Evolutionary conservation across 2,329 filamentous ascomycete genomes (phyloP).

Genomic region (Dothistroma pini): DNA sequence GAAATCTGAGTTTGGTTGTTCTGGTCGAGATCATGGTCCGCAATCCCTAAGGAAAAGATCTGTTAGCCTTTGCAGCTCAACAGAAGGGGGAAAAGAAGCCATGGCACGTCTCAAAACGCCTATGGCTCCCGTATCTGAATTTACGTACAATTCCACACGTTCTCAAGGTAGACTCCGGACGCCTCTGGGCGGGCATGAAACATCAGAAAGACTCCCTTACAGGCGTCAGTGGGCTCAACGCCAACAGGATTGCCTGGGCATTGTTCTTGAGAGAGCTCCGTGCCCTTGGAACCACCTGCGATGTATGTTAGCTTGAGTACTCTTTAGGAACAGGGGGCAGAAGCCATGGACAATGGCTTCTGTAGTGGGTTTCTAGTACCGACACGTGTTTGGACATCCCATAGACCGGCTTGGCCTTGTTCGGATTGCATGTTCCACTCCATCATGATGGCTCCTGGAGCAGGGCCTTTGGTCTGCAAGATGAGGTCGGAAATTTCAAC

Average conservation of each 20-base stretch:
- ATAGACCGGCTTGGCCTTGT: conserved; percentile 71
- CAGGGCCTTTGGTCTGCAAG: conserved; percentile 76
- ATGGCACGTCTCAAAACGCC: too few species aligned
- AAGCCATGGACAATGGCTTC: too few species aligned
- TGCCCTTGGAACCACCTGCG: conserved; percentile 74
- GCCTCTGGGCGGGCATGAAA: conserved; percentile 51
- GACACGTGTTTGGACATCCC: conserved; percentile 41
- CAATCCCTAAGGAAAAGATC: conserved; percentile 42
- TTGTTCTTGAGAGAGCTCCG: conserved; percentile 61
- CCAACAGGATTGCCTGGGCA: conserved; percentile 80
- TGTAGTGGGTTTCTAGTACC: too few species aligned
- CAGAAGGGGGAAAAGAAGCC: too few species aligned
- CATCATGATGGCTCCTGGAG: conserved; percentile 84
- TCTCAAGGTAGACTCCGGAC: conserved; percentile 67
- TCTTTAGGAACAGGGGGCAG: too few species aligned
- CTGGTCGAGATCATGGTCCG: conserved; percentile 51
- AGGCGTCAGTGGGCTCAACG: conserved; percentile 63
- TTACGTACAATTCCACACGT: conserved; percentile 41
- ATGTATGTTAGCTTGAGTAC: too few species aligned
- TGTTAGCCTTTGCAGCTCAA: too few species aligned
- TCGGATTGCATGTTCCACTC: conserved; percentile 80
- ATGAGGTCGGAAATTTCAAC: conserved; percentile 88
- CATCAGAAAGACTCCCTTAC: conserved; percentile 38
- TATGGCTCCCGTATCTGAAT: neutral
- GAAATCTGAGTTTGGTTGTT: conserved; percentile 37